phyloP scores from a whole-genome alignment of 2,329 filamentous ascomycete species.

The Cercospora sp. region DNA sequence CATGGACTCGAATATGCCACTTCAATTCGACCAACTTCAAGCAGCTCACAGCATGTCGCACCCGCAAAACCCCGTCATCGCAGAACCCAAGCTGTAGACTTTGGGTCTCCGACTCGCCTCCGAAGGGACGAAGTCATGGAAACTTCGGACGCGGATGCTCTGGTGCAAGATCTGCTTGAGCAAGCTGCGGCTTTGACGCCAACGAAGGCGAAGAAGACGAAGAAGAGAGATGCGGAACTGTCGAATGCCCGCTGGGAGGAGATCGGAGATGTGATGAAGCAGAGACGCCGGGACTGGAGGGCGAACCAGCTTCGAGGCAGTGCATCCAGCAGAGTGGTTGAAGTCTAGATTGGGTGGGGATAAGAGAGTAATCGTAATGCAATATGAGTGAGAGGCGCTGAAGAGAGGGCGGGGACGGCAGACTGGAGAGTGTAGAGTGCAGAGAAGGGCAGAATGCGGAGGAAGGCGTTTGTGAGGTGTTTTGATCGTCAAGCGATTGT shows the following conservation, averaged over 20 bases:
- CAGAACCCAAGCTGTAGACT: not conserved
- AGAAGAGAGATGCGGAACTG: not conserved
- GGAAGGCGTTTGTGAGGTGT: not conserved
- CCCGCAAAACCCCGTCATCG: not conserved
- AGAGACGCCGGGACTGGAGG: constrained; percentile 1
- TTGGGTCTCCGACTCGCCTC: not conserved
- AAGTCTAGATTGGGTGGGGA: not conserved
- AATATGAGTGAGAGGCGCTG: not conserved
- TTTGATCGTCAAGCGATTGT: not conserved
- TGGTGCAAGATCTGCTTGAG: not conserved
- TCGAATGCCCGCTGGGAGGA: not conserved
- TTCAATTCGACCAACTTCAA: not conserved
- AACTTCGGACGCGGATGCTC: not conserved
- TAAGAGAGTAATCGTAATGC: not conserved
- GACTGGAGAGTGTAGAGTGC: not conserved
- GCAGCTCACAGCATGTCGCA: not conserved
- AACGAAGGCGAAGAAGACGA: not conserved
- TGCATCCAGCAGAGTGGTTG: not conserved
- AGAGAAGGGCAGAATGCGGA: not conserved
- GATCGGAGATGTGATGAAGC: constrained; percentile 3
- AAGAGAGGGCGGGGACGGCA: not conserved
- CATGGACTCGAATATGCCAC: not conserved
- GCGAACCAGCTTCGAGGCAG: not conserved
- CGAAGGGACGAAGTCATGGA: not conserved
- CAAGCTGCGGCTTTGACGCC: not conserved